Conservation (phyloP, 228 moss, liverwort and hornwort species). For the Sphagnum fallax region DNA sequence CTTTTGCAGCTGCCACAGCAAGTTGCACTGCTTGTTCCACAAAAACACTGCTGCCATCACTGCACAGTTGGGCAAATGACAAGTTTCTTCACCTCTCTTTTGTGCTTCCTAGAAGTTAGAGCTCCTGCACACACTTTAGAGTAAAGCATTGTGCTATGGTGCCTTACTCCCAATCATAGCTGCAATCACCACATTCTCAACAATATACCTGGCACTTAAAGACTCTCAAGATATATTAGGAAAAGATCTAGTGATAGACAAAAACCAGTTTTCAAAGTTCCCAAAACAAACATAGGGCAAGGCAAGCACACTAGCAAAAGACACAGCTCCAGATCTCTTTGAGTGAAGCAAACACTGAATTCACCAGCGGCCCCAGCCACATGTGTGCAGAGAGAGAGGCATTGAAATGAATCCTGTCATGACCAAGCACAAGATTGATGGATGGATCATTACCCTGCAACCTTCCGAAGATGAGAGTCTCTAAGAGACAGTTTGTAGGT, state of each 20-base stretch:
- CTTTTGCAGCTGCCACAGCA: constrained; percentile 64
- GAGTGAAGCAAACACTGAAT: too few relatives aligned
- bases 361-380: too few relatives aligned
- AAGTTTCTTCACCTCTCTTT: constrained; percentile 55
- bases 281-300: too few relatives aligned
- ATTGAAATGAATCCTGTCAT: neutral
- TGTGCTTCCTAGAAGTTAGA: constrained; percentile 22
- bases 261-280: too few relatives aligned
- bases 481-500: constrained; percentile 87
- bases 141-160: constrained; percentile 13
- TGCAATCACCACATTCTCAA: neutral
- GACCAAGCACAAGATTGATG: neutral
- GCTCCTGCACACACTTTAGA: constrained; percentile 31
- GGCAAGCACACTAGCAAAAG: too few relatives aligned
- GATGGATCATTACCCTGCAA: constrained; percentile 4
- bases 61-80: constrained; percentile 75
- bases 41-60: constrained; percentile 91
- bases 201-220: neutral
- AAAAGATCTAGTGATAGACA: too few relatives aligned
- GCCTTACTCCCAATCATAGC: neutral
- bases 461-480: constrained; percentile 59
- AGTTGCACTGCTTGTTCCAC: constrained; percentile 94
- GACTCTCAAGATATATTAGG: neutral
- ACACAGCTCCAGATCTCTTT: too few relatives aligned
- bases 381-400: neutral